These are phyloP conservation scores for Papilionanthe hybrid DNA, from an alignment of 116 monocot species.

Conservation along the genomic window DNA sequence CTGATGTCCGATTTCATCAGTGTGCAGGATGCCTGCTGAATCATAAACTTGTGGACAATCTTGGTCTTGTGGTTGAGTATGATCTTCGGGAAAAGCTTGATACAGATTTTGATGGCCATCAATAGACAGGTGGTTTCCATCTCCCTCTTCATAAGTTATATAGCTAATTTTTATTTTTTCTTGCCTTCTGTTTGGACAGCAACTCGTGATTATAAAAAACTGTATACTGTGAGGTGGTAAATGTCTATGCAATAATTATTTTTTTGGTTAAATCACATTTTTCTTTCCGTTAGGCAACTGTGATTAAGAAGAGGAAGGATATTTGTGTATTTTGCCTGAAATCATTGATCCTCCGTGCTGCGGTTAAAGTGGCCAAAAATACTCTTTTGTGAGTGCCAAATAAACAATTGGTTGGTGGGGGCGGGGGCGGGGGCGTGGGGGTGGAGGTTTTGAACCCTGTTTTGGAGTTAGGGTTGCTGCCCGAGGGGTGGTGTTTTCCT, in stretches of 20 bases:
- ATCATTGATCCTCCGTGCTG: neutral
- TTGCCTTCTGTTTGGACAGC: neutral
- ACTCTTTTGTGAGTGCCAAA: neutral
- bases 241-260: neutral
- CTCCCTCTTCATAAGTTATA: neutral
- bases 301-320: neutral
- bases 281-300: neutral
- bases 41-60: conserved; percentile 92
- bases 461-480: too few relatives aligned
- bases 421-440: too few relatives aligned
- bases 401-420: neutral
- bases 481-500: too few relatives aligned
- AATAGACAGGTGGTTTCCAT: conserved; percentile 2
- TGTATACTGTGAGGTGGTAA: neutral
- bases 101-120: conserved; percentile 5
- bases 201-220: neutral
- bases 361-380: too few relatives aligned
- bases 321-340: neutral
- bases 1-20: conserved; percentile 37
- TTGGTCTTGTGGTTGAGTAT: conserved; percentile 88
- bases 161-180: neutral
- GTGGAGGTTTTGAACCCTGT: too few relatives aligned
- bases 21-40: conserved; percentile 83
- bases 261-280: neutral
- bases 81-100: conserved; percentile 53